Base-by-base conservation (phyloP, 352 stramenopile species). In the Phytophthora macrochlamydospora region DNA sequence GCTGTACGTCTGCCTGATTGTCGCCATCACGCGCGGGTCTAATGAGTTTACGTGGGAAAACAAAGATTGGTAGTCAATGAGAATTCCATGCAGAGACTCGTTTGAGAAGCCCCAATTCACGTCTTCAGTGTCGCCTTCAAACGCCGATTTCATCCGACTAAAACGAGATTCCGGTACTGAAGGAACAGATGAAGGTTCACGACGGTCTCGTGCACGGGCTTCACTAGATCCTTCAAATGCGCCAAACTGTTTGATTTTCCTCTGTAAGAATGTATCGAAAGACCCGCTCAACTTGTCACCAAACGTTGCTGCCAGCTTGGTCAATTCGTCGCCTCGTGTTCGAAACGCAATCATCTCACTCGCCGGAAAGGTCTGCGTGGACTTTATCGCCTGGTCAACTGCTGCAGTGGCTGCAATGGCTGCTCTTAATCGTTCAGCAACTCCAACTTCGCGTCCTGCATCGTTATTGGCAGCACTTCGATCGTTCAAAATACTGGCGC, bases 21-120 rank as follows among this genome's bases (percentile, higher is more conserved):
- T 54, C 1, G 40, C 35, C 4, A 85, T 58, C 0, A 73, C 69
- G 2, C 77, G 70, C 12, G 65, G 9, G 8, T 90, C 78, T 14
- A 93, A 64, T 7, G 73, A 81, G 24, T 80, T 64, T 8, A 91
- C 29, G 14, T 65, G 53, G 5, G 67, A 64, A 14, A 88, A 68
- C 4, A 90, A 56, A 13, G 64, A 59, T 67, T 86, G 68, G 55
- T 88, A 91, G 42, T 83, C 69, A 0, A 71, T 48, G 14, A 90
- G 48, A 1, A 73, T 50, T 1, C 46, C 66, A 51, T 93, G 85
- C 24, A 91, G 79, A 14, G 49, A 60, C n/a, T 90, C 79, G 45
- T 84, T 90, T 6, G 69, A 77, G 63, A 93, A 88, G 4, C 57
- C 66, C 82, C 82, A 93, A 52, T 93, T 81, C 70, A 90, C 82